Conservation (phyloP, 1,139 yeast genomes). For the Blastobotrys raffinosifermentans region DNA sequence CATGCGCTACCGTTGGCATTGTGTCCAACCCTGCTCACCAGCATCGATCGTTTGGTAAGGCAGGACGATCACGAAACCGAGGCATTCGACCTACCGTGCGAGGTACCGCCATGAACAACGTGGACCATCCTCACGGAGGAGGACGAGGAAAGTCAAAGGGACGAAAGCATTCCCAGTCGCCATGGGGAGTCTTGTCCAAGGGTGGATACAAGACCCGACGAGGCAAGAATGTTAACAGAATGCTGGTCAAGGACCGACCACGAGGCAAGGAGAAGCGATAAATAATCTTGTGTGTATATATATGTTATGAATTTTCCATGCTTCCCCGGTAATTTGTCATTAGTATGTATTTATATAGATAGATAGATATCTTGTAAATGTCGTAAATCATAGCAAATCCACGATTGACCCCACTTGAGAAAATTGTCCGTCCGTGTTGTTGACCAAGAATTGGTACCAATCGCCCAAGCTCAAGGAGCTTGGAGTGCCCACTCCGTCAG, state of each 20-base stretch:
- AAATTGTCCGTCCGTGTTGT: slow-evolving; percentile 15
- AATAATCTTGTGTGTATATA: slow-evolving; percentile 4
- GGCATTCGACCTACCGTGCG: slow-evolving; percentile 95
- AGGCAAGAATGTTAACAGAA: slow-evolving; percentile 75
- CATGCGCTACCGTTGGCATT: slow-evolving; percentile 91
- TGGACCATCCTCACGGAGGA: slow-evolving; percentile 99
- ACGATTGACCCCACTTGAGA: no score
- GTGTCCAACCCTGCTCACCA: slow-evolving; percentile 95
- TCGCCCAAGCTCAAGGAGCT: slow-evolving; percentile 34
- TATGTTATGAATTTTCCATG: no score
- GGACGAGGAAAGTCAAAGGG: slow-evolving; percentile 99
- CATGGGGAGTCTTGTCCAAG: slow-evolving; percentile 92
- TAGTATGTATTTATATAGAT: slow-evolving; percentile 3
- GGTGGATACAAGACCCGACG: slow-evolving; percentile 92
- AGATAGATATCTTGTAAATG: background rate
- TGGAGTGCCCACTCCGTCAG: slow-evolving; percentile 21
- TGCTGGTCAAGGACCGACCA: slow-evolving; percentile 68
- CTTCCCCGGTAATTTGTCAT: no score
- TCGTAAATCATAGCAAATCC: no score
- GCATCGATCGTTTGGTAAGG: slow-evolving; percentile 88
- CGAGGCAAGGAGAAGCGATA: slow-evolving; percentile 29
- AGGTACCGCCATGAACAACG: slow-evolving; percentile 98
- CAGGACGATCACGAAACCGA: slow-evolving; percentile 89
- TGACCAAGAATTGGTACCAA: slow-evolving; percentile 35
- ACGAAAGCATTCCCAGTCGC: slow-evolving; percentile 86